Base-by-base conservation (phyloP, 1,139 yeast species). In the Ogataea hybrid region DNA sequence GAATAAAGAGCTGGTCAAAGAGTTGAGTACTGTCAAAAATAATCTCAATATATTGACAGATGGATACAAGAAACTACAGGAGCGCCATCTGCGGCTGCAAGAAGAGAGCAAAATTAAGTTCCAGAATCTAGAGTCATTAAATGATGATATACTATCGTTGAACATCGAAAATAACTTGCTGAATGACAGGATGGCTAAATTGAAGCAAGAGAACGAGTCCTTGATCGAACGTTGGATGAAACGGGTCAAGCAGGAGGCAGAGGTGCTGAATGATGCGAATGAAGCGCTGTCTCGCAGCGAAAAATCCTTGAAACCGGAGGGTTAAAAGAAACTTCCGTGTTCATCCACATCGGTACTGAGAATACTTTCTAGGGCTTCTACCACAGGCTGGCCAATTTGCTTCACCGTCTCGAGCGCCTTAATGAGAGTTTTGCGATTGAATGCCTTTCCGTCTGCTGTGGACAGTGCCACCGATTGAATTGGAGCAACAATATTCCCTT, bases 91-190 rank as follows among this genome's bases (percentile, higher is more conserved):
- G 7, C 58, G 62, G 31, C 56, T 75, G 39, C 62, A 60, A n/a
- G 71, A 74, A 37, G 82, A 79, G 40, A 57, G 77, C 3, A 56
- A 56, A n/a, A 73, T 79, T 48, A 79, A 75, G 60, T 71, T 73
- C 41, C 73, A 74, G 48, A 73, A 80, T 11, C 69, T 80, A 18
- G 88, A 82, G 50, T 65, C 73, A 12, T 65, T 83, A 32, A 83
- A 84, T 51, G 95, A 87, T 58, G 94, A 85, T 52, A 64, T 83
- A 12, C 68, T 88, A 35, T 77, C 87, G 20, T 65, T 75, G 39
- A 85, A 81, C 54, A 80, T 88, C 39, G 94, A 84, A 59, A 75
- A 78, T 48, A 85, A 84, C 51, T 72, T 86, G 18, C 61, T 82
- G 36, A 74, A 68, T 28, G 73, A 72, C 5, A 67, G 67, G 46